These are phyloP conservation scores for Phlyctochytrium arcticum DNA, from an alignment of 192 early-diverging fungal species.

Conservation along the genomic window DNA sequence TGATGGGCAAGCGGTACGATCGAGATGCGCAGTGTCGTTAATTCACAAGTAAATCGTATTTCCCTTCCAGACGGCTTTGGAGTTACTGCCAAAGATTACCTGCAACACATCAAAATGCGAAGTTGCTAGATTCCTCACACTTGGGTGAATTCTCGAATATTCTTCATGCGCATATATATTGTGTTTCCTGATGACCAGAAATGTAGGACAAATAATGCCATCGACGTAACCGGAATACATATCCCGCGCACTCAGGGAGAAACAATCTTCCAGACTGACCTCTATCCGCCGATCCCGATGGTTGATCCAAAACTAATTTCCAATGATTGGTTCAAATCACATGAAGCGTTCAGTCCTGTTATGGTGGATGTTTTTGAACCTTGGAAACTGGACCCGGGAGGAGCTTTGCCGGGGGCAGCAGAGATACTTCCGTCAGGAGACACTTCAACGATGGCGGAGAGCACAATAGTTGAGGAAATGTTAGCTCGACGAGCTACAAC, in stretches of 20 bases:
- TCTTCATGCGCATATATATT: too few relatives aligned
- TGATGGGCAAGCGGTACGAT: slow-evolving; percentile 26
- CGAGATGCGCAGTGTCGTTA: not conserved
- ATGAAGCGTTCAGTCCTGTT: slow-evolving; percentile 11
- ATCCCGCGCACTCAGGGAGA: slow-evolving; percentile 18
- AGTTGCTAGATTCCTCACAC: slow-evolving; percentile 26
- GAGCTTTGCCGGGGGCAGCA: not conserved
- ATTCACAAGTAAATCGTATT: not conserved
- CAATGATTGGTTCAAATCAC: slow-evolving; percentile 7
- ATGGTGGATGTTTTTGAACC: slow-evolving; percentile 13
- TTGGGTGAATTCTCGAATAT: slow-evolving; percentile 20
- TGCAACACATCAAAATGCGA: slow-evolving; percentile 22
- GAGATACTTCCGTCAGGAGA: too few relatives aligned
- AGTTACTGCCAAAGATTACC: slow-evolving; percentile 22
- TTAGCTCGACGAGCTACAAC: too few relatives aligned
- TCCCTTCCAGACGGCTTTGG: slow-evolving; percentile 1
- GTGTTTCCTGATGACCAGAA: too few relatives aligned
- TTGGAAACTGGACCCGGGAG: not conserved
- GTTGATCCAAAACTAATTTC: not conserved
- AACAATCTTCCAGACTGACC: slow-evolving; percentile 19
- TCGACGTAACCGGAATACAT: slow-evolving; percentile 13
- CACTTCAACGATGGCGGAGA: not conserved
- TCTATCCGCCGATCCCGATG: slow-evolving; percentile 15
- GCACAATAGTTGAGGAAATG: slow-evolving; percentile 2
- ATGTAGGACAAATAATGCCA: slow-evolving; percentile 11